phyloP scores from a whole-genome alignment of 371 early-diverging fungal species.

The Apophysomyces ossiformis region DNA sequence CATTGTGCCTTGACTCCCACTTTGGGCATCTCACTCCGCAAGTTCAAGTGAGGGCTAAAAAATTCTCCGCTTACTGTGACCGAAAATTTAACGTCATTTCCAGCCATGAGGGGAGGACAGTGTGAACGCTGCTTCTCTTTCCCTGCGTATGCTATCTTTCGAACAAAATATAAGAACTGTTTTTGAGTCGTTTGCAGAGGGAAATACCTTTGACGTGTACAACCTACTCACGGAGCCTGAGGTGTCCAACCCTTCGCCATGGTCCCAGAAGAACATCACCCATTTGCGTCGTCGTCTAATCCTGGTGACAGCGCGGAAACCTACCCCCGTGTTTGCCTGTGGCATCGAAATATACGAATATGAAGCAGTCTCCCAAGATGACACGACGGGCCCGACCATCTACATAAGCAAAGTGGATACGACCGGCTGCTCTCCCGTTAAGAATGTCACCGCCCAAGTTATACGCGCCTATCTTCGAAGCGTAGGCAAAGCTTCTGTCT shows the following conservation, averaged over 20 bases:
- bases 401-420: slow-evolving; percentile 74
- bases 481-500: slow-evolving; percentile 43
- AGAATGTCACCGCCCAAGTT: slow-evolving; percentile 37
- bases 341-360: slow-evolving; percentile 48
- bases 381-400: slow-evolving; percentile 17
- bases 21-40: too few species aligned
- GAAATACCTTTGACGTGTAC: neutral
- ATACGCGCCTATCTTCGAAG: slow-evolving; percentile 54
- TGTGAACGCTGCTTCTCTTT: neutral
- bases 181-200: neutral
- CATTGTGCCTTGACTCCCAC: too few species aligned
- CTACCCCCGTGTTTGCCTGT: slow-evolving; percentile 20
- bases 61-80: neutral
- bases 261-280: neutral
- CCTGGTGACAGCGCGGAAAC: slow-evolving; percentile 14
- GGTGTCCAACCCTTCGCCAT: neutral
- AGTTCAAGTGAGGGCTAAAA: too few species aligned
- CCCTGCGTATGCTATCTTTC: neutral
- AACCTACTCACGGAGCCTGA: neutral
- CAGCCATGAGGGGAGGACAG: too few species aligned
- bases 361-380: slow-evolving; percentile 7
- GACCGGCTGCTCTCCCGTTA: slow-evolving; percentile 39
- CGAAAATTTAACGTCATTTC: neutral
- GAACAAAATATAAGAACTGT: slow-evolving; percentile 2
- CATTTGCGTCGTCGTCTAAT: slow-evolving; percentile 13